A percentile compares a stretch with the other conserved stretches of the same genome.
These are phyloP conservation scores for Cucumis melo DNA, from an alignment of 306 rosid species.

Conservation along the genomic window DNA sequence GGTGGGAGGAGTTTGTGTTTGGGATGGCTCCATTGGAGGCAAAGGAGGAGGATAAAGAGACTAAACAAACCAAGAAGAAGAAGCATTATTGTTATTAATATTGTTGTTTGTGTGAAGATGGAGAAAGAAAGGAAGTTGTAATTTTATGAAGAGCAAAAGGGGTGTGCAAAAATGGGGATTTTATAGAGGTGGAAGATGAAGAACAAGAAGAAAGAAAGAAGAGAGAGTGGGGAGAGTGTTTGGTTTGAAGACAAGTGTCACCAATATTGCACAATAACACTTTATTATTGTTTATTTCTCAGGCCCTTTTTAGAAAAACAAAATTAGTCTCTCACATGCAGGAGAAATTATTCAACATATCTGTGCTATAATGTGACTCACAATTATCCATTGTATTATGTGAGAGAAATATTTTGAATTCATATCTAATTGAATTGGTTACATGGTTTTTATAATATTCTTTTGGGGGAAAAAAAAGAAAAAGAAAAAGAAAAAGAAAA, in stretches of 20 bases:
- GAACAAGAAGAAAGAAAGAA: constrained; percentile 2
- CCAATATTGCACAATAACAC: background rate
- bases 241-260: constrained; percentile 32
- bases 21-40: constrained; percentile 33
- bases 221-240: background rate
- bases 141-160: background rate
- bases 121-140: too few species aligned
- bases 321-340: too few species aligned
- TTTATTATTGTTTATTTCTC: background rate
- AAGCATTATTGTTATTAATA: background rate
- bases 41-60: constrained; percentile 17
- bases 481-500: too few species aligned
- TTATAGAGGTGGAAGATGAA: constrained; percentile 19
- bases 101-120: too few species aligned
- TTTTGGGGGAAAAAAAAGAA: too few species aligned
- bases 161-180: constrained; percentile 8
- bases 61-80: constrained; percentile 2
- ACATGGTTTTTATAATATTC: too few species aligned
- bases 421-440: too few species aligned
- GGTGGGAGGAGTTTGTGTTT: constrained; percentile 49
- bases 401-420: too few species aligned
- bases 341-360: too few species aligned
- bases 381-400: too few species aligned
- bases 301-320: background rate
- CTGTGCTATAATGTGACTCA: too few species aligned